phyloP scores from a whole-genome alignment of 2,329 filamentous ascomycete species.

The Catunica adiposa region DNA sequence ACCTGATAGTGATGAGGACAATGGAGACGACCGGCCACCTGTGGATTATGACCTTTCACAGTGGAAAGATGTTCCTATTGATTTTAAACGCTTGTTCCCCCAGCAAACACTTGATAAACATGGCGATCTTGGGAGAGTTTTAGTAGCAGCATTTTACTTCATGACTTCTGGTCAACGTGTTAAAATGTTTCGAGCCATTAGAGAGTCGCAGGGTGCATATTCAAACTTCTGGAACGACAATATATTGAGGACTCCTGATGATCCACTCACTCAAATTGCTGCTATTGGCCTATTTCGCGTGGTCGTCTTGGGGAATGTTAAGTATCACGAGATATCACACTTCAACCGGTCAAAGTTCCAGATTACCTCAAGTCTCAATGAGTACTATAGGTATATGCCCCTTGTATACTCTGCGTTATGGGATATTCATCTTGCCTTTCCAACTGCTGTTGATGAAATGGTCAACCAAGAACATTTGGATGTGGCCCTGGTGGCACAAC shows the following conservation, averaged over 20 bases:
- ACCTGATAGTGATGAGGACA: conserved; percentile 19
- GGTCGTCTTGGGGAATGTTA: background rate
- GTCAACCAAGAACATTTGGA: background rate
- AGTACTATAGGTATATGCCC: background rate
- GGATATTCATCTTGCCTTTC: conserved; percentile 6
- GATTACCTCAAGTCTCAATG: conserved; percentile 1
- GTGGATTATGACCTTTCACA: conserved; percentile 5
- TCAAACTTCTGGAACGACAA: conserved; percentile 4
- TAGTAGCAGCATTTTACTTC: conserved; percentile 6
- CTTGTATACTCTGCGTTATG: conserved; percentile 2
- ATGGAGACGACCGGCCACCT: background rate
- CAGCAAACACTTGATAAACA: background rate
- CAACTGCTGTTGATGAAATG: conserved; percentile 10
- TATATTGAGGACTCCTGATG: background rate
- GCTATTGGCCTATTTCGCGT: conserved; percentile 6
- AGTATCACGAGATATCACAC: background rate
- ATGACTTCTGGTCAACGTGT: conserved; percentile 3
- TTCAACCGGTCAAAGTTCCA: background rate
- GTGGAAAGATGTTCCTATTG: conserved; percentile 7
- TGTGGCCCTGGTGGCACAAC: background rate
- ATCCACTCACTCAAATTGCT: conserved; percentile 1
- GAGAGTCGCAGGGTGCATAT: background rate
- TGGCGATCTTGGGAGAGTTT: conserved; percentile 1
- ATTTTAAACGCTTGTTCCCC: conserved; percentile 8
- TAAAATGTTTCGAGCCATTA: conserved; percentile 1